Evolutionary conservation across 352 stramenopile genomes (phyloP), one percentile per base, ranked within the genome.

Genomic region (Globisporangium paddicum): DNA sequence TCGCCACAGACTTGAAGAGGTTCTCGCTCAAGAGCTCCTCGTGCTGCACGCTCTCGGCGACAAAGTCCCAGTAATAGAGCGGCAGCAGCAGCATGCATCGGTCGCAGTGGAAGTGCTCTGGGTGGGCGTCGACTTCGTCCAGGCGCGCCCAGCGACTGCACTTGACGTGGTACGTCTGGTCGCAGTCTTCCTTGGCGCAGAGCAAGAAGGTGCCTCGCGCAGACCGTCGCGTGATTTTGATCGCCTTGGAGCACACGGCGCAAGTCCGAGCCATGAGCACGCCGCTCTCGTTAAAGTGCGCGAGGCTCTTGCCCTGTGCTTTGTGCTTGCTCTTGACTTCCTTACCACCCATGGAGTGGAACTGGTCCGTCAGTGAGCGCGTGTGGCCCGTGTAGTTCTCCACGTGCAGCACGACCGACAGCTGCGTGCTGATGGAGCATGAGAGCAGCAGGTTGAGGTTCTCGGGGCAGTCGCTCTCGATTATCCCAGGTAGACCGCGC

Each of bases 61-160:
- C n/a, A 47, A 90, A 92, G 42, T 92, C 82, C 64, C 69, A 76
- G 64, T 85, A 92, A 40, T 73, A 69, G 11, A 82, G 59, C 4
- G 69, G 65, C n/a, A 64, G 26, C 2, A 56, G 51, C 1, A 71
- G 35, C 19, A 77, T 49, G 41, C 78, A 89, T 0, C 5, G 46
- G 9, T 80, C 75, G 53, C 79, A 92, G 53, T 75, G 70, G 42
- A 92, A 90, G 30, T 54, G 30, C 19, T 69, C 53, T 0, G 52
- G 55, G 13, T 66, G 50, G 19, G 66, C 40, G n/a, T 64, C 53
- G 48, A 72, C 65, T 32, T 69, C 58, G 0, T 67, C 59, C 6
- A 92, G 62, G 8, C 26, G 48, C 1, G 67, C 67, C 82, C 82
- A 92, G 1, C 79, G 79, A 69, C 78, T 90, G 67, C 82, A 92